phyloP scores from a whole-genome alignment of 176 grass and related monocot species.

The Otatea glauca region DNA sequence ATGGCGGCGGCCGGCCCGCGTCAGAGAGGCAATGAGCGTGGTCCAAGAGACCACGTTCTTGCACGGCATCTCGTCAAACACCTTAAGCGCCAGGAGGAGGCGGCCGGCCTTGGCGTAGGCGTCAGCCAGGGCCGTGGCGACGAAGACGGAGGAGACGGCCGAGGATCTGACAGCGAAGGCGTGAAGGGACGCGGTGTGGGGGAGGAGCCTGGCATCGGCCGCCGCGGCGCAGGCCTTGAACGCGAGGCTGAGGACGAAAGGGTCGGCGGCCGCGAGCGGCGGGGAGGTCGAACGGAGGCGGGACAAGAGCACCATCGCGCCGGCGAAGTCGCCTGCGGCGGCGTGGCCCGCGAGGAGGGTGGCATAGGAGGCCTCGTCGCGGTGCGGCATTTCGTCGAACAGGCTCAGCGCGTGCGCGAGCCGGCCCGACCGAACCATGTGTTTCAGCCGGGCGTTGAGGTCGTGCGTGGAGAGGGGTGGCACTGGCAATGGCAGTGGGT shows the following conservation, averaged over 20 bases:
- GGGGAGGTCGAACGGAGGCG: slow-evolving; percentile 42
- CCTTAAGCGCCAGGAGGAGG: slow-evolving; percentile 13
- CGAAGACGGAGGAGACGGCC: slow-evolving; percentile 48
- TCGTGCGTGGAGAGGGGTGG: neutral
- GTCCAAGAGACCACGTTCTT: slow-evolving; percentile 65
- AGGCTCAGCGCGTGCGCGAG: slow-evolving; percentile 50
- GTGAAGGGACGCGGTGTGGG: slow-evolving; percentile 50
- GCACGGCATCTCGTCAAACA: slow-evolving; percentile 59
- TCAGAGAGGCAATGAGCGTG: slow-evolving; percentile 49
- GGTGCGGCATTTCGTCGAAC: slow-evolving; percentile 57
- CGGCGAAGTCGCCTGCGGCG: slow-evolving; percentile 28
- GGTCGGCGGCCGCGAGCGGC: slow-evolving; percentile 39
- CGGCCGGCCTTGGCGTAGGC: neutral
- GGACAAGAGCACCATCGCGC: slow-evolving; percentile 57
- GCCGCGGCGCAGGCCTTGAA: slow-evolving; percentile 56
- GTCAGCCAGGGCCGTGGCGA: slow-evolving; percentile 50
- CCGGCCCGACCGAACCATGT: slow-evolving; percentile 38
- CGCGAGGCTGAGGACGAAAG: slow-evolving; percentile 60
- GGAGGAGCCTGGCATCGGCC: neutral
- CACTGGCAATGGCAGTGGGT: neutral
- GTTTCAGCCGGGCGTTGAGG: slow-evolving; percentile 39
- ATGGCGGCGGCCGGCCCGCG: slow-evolving; percentile 44
- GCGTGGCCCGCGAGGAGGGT: slow-evolving; percentile 52
- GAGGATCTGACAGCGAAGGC: slow-evolving; percentile 52
- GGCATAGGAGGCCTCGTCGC: slow-evolving; percentile 61